These are phyloP conservation scores for Bothriochloa decipiens DNA, from an alignment of 176 grass and related monocot species.

Conservation along the genomic window DNA sequence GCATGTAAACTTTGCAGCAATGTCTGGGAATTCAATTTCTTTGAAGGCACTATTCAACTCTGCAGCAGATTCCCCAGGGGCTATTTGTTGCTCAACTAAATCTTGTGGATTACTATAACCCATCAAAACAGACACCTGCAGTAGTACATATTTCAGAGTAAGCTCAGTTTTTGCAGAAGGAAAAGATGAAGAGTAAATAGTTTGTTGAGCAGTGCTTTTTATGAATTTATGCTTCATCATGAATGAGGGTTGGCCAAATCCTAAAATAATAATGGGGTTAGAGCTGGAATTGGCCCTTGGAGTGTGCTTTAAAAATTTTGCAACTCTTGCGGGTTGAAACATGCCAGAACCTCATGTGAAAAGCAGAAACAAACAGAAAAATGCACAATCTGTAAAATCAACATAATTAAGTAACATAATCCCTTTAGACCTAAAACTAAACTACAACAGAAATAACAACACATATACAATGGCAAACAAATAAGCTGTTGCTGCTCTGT, in stretches of 20 bases:
- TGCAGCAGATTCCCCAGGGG: slow-evolving; percentile 39
- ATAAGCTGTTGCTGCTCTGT: not conserved
- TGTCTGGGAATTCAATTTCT: slow-evolving; percentile 70
- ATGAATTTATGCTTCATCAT: not conserved
- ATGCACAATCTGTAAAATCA: slow-evolving; percentile 7
- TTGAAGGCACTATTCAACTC: slow-evolving; percentile 54
- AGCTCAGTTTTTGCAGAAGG: slow-evolving; percentile 30
- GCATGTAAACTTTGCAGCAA: slow-evolving; percentile 67
- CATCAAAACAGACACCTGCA: slow-evolving; percentile 71
- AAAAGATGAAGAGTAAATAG: slow-evolving; percentile 36
- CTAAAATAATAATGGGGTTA: not conserved
- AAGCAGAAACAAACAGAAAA: slow-evolving; percentile 33
- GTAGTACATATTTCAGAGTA: slow-evolving; percentile 44
- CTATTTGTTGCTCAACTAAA: slow-evolving; percentile 70
- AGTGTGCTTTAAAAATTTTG: slow-evolving; percentile 5
- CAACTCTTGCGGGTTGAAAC: not conserved
- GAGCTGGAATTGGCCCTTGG: not conserved
- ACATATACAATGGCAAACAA: slow-evolving; percentile 5
- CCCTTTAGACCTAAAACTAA: not conserved
- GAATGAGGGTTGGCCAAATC: slow-evolving; percentile 15
- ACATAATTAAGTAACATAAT: not conserved
- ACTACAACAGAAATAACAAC: not conserved
- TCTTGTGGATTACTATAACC: slow-evolving; percentile 64
- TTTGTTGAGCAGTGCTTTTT: slow-evolving; percentile 7
- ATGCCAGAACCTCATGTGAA: not conserved